Conservation (phyloP, 129 eudicot genomes). For the Pittosporum tobira region DNA sequence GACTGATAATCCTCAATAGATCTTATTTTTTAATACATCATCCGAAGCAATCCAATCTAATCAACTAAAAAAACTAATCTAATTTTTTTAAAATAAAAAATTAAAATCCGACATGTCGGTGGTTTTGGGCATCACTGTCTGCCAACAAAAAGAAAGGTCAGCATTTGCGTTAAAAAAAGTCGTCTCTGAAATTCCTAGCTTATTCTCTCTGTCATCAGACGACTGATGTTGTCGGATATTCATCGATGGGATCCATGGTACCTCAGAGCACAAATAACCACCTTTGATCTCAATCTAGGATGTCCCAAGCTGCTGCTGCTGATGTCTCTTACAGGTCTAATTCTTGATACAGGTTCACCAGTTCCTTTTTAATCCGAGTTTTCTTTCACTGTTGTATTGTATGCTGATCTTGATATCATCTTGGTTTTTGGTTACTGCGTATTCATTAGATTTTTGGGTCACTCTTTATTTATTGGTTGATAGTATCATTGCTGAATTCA, state of each 20-base stretch:
- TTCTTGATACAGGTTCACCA: neutral
- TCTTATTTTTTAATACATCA: no score
- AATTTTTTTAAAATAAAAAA: no score
- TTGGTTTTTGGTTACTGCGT: neutral
- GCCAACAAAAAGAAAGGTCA: no score
- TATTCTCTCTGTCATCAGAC: neutral
- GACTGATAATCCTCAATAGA: no score
- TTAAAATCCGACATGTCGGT: no score
- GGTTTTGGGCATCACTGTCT: no score
- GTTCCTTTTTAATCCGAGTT: neutral
- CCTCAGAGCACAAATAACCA: neutral
- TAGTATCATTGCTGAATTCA: neutral
- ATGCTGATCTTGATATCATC: neutral
- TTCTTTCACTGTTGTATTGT: neutral
- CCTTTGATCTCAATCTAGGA: slow-evolving; percentile 14
- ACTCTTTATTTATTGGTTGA: neutral
- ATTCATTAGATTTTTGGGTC: neutral
- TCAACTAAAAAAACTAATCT: no score
- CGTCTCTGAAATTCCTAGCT: neutral
- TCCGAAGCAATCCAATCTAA: no score
- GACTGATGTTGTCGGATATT: neutral
- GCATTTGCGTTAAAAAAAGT: neutral
- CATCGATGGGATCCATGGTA: neutral
- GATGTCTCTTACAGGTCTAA: slow-evolving; percentile 58
- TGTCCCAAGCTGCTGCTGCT: slow-evolving; percentile 59